Base-by-base conservation (phyloP, 805 yeast genomes). In the Myxozyma mucilagina region DNA sequence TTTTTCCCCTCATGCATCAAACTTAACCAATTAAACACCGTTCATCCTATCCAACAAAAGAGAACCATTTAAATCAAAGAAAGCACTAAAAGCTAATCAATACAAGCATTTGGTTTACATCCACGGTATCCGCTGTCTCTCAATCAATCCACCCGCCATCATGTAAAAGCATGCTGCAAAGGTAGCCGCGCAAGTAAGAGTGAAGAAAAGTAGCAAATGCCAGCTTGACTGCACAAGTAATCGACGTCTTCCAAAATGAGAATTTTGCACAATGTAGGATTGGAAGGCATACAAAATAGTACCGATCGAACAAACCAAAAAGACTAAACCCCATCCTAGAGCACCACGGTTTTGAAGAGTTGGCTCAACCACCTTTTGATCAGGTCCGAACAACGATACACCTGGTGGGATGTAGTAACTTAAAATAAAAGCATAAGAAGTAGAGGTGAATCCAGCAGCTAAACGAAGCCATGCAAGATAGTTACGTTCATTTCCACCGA, bases 381-480 rank as follows among this genome's bases (percentile, higher is more conserved):
- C 64, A 14, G 57, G 57, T 10, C 61, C 65, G 29, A 63, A 62
- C 2, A 63, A 53, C 6, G 60, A 39, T 14, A 51, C 29, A 18
- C 65, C 65, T 14, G 67, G 60, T 7, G 67, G 67, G 9, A 61
- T 44, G 44, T 63, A 63, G 52, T 38, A 63, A 43, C 34, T 43
- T 16, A 57, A 11, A 34, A 63, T 61, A 45, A 63, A 63, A n/a
- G 65, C 65, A 31, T 45, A 59, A 14, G 67, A 53, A 4, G 67
- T 63, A 2, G 65, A 53, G 14, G 61, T 47, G 36, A 63, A 57
- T n/a, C 45, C 60, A 13, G 67, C 67, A 14, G 67, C 65, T 11
- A 63, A 51, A 14, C 67, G 64, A n/a, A 61, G 38, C 65, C 65
- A 63, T 14, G 67, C 65, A 16, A 63, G 65, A 36, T 49, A 63